Conservation (phyloP, 768 basidiomycete species). For the Cystobasidium onofrii region DNA sequence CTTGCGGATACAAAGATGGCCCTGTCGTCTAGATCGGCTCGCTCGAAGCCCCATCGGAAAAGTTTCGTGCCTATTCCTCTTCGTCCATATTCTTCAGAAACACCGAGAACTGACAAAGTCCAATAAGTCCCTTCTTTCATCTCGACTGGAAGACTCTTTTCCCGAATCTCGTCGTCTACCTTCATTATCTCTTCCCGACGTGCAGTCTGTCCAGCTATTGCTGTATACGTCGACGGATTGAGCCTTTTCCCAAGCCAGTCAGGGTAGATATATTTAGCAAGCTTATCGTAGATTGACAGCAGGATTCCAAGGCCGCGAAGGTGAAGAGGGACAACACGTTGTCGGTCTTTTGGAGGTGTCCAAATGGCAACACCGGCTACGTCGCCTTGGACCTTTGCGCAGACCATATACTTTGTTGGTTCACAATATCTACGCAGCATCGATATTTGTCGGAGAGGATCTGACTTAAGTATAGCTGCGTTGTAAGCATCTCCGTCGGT, state of each 20-base stretch:
- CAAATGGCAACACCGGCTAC: constrained; percentile 26
- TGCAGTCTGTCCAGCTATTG: background rate
- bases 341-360: background rate
- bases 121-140: constrained; percentile 10
- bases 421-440: background rate
- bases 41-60: constrained; percentile 7
- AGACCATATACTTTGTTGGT: background rate
- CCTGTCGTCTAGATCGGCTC: background rate
- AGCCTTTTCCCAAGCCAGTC: background rate
- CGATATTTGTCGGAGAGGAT: background rate
- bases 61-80: constrained; percentile 16
- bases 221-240: background rate
- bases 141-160: background rate
- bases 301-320: background rate
- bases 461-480: background rate
- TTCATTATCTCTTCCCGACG: background rate
- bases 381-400: background rate
- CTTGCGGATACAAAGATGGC: background rate
- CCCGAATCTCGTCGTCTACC: background rate
- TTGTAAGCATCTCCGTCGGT: background rate
- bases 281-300: background rate
- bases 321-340: background rate
- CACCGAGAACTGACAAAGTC: constrained; percentile 1
- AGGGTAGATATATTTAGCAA: background rate
- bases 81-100: constrained; percentile 6